Evolutionary conservation across 257 asterid genomes (phyloP), one percentile per base, ranked within the genome.

Genomic region (Avicennia marina): DNA sequence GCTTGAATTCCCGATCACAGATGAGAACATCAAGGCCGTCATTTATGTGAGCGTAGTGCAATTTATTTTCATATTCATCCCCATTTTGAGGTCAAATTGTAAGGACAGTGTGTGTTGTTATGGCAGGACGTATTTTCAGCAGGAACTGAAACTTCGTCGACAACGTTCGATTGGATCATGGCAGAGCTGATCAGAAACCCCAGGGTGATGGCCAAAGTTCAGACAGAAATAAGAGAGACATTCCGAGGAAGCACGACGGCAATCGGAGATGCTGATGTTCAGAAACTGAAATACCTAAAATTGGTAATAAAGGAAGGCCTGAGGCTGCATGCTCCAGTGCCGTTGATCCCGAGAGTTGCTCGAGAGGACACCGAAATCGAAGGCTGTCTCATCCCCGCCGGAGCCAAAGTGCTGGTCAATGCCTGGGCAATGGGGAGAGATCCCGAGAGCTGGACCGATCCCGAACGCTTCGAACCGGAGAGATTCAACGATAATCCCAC

Each of bases 21-120:
- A 45, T 27, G 48, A 32, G 22, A 59, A 66, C 61, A 34, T 72
- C 46, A 72, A 67, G 38, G 73, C 70, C 2, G 52, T 56, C 3
- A 47, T 67, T 17, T 33, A 13, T 50, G 66, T 58, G 20, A 38
- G 56, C 32, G 8, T 13, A 2, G 10, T 47, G 4, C 9, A 46
- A 22, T 4, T 11, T 29, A 3, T 29, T 29, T 29, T 29, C 33
- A 29, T 29, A n/a, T 29, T 2, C 33, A 42, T 4, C 48, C 44
- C 44, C 2, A 34, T 34, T 8, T 34, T 34, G 13, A 7, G 3
- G 13, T 39, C n/a, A 4, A 15, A n/a, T n/a, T 8, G 2, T 13
- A 40, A 3, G 19, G 15, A 13, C 5, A 40, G 4, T 45, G n/a
- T 2, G 10, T 44, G 26, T 8, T 18, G 1, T 29, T 39, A 11